Base-by-base conservation (phyloP, 768 basidiomycete species). In the Suillus weaverae region DNA sequence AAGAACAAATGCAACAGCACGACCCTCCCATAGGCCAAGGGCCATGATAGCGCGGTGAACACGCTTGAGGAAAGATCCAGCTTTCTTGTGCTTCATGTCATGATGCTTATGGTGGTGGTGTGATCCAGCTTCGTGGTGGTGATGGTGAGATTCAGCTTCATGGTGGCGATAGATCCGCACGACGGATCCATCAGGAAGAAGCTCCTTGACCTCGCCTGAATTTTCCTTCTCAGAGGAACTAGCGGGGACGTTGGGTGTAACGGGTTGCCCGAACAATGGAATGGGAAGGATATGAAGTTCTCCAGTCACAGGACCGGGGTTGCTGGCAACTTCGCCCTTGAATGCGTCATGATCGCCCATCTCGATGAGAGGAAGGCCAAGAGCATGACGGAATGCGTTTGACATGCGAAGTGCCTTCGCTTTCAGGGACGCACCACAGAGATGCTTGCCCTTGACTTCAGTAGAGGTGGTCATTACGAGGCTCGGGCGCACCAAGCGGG, bases 1-100 rank as follows among this genome's bases (percentile, higher is more conserved):
- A 20, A 94, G 83, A 63, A 94, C 92, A 66, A 94, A 94, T 4
- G 93, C 88, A 18, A 94, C 88, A 11, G 87, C 86, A 59, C 91
- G 83, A 60, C 91, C 91, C 76, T 94, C 92, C 91, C 92, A 94
- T 22, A 86, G 86, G 14, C 91, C 90, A 18, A 94, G 85, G 9
- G 84, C 75, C 80, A 86, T 86, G 62, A 94, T 76, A 3, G 91
- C 89, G 62, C 77, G 77, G 70, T 88, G 85, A 66, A 94, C 77
- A 54, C 92, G 87, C 53, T 74, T 77, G 55, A 84, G 64, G 83
- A 91, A 91, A 39, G 83, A 77, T 26, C 70, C 69, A 56, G 61
- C 50, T 43, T 64, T 62, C 35, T 57, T 69, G 68, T 68, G 67
- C 18, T 56, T 38, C 62, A 41, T 70, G 59, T 72, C 68, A 35